Evolutionary conservation across 306 rosid genomes (phyloP).

Genomic region (Neltuma alba): DNA sequence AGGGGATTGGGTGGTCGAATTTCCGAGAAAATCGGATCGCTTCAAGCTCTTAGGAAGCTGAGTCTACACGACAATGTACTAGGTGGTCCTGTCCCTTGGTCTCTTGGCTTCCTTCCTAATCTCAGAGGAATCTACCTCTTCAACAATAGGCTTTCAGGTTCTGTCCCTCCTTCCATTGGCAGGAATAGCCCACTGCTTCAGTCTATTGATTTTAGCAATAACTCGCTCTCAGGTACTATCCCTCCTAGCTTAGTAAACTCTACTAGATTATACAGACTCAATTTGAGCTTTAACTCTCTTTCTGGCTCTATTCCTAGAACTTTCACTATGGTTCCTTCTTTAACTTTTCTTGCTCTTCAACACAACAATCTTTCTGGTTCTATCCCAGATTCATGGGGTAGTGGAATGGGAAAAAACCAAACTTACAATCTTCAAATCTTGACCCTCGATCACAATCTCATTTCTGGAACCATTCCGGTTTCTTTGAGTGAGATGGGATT

Average conservation of each 20-base stretch:
- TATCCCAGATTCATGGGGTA: conserved; percentile 67
- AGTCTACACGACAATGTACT: conserved; percentile 80
- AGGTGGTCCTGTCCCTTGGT: conserved; percentile 62
- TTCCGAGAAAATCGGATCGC: conserved; percentile 76
- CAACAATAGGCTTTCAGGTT: conserved; percentile 85
- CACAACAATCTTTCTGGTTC: conserved; percentile 76
- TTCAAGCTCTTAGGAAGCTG: conserved; percentile 73
- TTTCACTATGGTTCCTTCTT: conserved; percentile 54
- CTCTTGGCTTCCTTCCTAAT: conserved; percentile 73
- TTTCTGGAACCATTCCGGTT: conserved; percentile 70
- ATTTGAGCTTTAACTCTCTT: conserved; percentile 80
- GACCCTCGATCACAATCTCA: conserved; percentile 66
- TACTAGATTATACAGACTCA: conserved; percentile 65
- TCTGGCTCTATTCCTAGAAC: conserved; percentile 74
- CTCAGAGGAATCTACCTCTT: conserved; percentile 95
- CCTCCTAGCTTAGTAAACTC: conserved; percentile 76
- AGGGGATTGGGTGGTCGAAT: conserved; percentile 79
- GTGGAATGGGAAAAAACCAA: conserved; percentile 49
- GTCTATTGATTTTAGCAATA: conserved; percentile 83
- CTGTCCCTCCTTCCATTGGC: conserved; percentile 80
- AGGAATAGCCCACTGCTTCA: conserved; percentile 74
- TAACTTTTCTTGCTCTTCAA: conserved; percentile 69
- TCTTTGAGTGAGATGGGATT: conserved; percentile 58
- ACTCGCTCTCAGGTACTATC: conserved; percentile 65
- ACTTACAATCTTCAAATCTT: conserved; percentile 55